Percentiles rank a stretch among this genome's conserved stretches.
Evolutionary conservation across 2,329 filamentous ascomycete genomes (phyloP).

Genomic region (Diplodia seriata): DNA sequence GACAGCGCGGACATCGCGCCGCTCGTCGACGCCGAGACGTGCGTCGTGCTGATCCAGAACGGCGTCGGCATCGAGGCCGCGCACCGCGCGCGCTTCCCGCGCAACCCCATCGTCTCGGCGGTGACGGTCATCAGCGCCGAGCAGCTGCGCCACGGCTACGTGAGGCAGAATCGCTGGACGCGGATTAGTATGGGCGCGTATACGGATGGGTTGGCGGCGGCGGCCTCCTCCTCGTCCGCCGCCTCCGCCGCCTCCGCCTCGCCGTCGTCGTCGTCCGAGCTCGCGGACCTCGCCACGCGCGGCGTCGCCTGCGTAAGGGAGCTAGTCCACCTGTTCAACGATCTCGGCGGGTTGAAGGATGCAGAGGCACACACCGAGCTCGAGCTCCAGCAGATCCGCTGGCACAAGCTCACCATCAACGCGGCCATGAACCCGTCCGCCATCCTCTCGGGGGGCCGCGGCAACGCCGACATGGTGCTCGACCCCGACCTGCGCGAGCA

Average conservation of each 20-base stretch:
- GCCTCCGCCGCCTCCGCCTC: slow-evolving; percentile 16
- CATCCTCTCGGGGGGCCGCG: slow-evolving; percentile 61
- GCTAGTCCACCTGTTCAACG: slow-evolving; percentile 62
- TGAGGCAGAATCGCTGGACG: slow-evolving; percentile 77
- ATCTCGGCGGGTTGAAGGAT: slow-evolving; percentile 69
- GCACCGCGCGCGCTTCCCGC: slow-evolving; percentile 58
- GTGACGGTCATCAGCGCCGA: slow-evolving; percentile 63
- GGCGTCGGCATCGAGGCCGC: slow-evolving; percentile 67
- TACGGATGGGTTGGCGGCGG: slow-evolving; percentile 56
- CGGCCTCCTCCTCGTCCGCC: slow-evolving; percentile 16
- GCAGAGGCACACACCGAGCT: slow-evolving; percentile 69
- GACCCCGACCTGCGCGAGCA: slow-evolving; percentile 42
- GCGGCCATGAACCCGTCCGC: slow-evolving; percentile 68
- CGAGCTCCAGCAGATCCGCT: slow-evolving; percentile 69
- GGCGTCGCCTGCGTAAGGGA: slow-evolving; percentile 55
- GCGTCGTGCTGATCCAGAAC: slow-evolving; percentile 67
- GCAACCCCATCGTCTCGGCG: slow-evolving; percentile 61
- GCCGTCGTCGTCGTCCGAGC: slow-evolving; percentile 31
- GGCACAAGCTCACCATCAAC: slow-evolving; percentile 68
- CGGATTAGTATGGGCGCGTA: slow-evolving; percentile 73
- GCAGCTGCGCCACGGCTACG: slow-evolving; percentile 64
- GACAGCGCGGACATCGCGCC: slow-evolving; percentile 49
- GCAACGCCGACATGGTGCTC: slow-evolving; percentile 56
- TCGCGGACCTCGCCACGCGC: slow-evolving; percentile 42
- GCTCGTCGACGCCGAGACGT: slow-evolving; percentile 52